phyloP scores from a whole-genome alignment of 2,329 filamentous ascomycete species.

The Phaeosphaeriaceae sp. region DNA sequence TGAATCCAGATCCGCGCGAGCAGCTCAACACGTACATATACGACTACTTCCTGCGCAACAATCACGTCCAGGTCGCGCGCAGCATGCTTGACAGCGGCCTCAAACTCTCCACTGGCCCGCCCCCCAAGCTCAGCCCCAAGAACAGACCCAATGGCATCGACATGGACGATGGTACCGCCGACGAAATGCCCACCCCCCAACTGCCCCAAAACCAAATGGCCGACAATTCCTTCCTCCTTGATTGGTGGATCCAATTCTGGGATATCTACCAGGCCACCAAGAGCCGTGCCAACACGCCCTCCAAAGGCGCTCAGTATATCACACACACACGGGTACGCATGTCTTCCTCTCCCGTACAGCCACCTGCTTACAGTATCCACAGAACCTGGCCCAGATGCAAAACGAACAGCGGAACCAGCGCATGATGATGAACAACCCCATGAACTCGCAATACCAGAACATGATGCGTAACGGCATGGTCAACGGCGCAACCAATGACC shows the following conservation, averaged over 20 bases:
- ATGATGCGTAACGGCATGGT: slow-evolving; percentile 70
- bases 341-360: neutral
- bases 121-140: slow-evolving; percentile 68
- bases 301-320: slow-evolving; percentile 71
- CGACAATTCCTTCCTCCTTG: slow-evolving; percentile 86
- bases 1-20: slow-evolving; percentile 50
- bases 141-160: slow-evolving; percentile 71
- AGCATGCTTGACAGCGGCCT: slow-evolving; percentile 55
- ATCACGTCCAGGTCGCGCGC: slow-evolving; percentile 83
- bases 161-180: slow-evolving; percentile 86
- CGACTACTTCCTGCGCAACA: slow-evolving; percentile 86
- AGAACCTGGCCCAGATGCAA: slow-evolving; percentile 73
- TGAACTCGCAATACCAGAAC: slow-evolving; percentile 55
- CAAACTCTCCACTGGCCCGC: slow-evolving; percentile 66
- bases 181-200: slow-evolving; percentile 80
- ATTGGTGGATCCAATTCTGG: slow-evolving; percentile 98
- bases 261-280: slow-evolving; percentile 89
- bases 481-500: slow-evolving; percentile 65
- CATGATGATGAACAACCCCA: slow-evolving; percentile 71
- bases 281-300: slow-evolving; percentile 50
- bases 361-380: slow-evolving; percentile 24
- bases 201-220: slow-evolving; percentile 65
- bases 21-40: slow-evolving; percentile 87
- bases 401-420: slow-evolving; percentile 72
- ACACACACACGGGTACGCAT: slow-evolving; percentile 77